Base-by-base conservation (phyloP, 768 basidiomycete species). In the Lactarius vividus region DNA sequence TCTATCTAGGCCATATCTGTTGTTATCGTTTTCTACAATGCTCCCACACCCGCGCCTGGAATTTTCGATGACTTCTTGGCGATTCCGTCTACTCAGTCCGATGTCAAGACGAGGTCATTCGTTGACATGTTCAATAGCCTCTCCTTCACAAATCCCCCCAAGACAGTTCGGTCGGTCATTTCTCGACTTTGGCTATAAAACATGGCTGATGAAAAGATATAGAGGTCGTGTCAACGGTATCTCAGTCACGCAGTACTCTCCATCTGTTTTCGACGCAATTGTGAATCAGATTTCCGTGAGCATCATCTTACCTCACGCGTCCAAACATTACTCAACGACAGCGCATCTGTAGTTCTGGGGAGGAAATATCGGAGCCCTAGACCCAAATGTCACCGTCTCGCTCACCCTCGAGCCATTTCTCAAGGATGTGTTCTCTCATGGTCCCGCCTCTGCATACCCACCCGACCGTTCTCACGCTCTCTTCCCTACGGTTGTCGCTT, bases 11-110 rank as follows among this genome's bases (percentile, higher is more conserved):
- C 9, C 44, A 10, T n/a, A 46, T n/a, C 20, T 7, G n/a, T 0
- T 46, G n/a, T n/a, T 9, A 7, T n/a, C 44, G 7, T 46, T 9
- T 46, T 46, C 20, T 46, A 46, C 10, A 46, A 46, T n/a, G 44
- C 44, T 1, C 44, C 44, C n/a, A 46, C 44, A 10, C 44, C 44
- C 8, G 44, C 44, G 6, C 29, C 2, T 0, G 69, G 69, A 3
- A 57, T 66, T 29, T 72, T 72, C 40, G 62, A 70, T 18, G 65
- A 68, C 18, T 65, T 71, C 35, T 44, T 70, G 20, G 67, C 57
- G 40, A 57, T 71, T n/a, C 62, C 67, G 0, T 13, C 46, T 6
- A 39, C 44, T 16, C 20, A 46, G 28, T 39, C 20, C 1, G 62
- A 61, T 13, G 53, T 66, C 23, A 16, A 37, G 9, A 55, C 68